Conservation (phyloP, 2,329 filamentous ascomycete species). For the Botrytis fragariae region DNA sequence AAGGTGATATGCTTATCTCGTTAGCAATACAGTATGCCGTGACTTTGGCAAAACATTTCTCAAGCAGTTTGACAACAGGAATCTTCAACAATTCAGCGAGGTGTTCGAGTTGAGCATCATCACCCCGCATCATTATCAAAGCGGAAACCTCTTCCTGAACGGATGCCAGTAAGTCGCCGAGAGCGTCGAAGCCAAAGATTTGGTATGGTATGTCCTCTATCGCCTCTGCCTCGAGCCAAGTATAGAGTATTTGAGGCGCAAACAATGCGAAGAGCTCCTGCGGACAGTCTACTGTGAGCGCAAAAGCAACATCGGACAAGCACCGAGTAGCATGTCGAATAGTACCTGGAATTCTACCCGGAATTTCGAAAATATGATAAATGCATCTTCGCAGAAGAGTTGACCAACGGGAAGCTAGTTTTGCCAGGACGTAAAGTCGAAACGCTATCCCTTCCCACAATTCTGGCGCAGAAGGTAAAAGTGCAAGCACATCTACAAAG, state of each 20-base stretch:
- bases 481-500: conserved; percentile 78
- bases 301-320: conserved; percentile 61
- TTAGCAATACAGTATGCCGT: conserved; percentile 82
- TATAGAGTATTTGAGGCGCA: conserved; percentile 83
- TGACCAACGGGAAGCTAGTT: conserved; percentile 78
- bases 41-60: conserved; percentile 69
- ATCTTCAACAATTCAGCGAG: conserved; percentile 58
- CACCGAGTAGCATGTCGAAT: conserved; percentile 70
- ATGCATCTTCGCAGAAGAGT: conserved; percentile 83
- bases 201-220: conserved; percentile 74
- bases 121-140: conserved; percentile 77
- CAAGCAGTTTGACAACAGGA: conserved; percentile 57
- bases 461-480: conserved; percentile 69
- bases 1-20: conserved; percentile 56
- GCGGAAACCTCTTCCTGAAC: conserved; percentile 76
- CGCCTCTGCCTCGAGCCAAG: conserved; percentile 71
- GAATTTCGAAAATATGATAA: conserved; percentile 92
- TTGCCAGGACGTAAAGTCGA: conserved; percentile 71
- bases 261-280: conserved; percentile 79
- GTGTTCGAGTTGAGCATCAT: conserved; percentile 59
- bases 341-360: conserved; percentile 66
- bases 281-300: conserved; percentile 63
- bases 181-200: conserved; percentile 75
- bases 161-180: conserved; percentile 67
- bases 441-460: conserved; percentile 82